Evolutionary conservation across 1,284 basidiomycete genomes (phyloP), one percentile per base, ranked within the genome.

Genomic region (Fomitopsis schrenkii): DNA sequence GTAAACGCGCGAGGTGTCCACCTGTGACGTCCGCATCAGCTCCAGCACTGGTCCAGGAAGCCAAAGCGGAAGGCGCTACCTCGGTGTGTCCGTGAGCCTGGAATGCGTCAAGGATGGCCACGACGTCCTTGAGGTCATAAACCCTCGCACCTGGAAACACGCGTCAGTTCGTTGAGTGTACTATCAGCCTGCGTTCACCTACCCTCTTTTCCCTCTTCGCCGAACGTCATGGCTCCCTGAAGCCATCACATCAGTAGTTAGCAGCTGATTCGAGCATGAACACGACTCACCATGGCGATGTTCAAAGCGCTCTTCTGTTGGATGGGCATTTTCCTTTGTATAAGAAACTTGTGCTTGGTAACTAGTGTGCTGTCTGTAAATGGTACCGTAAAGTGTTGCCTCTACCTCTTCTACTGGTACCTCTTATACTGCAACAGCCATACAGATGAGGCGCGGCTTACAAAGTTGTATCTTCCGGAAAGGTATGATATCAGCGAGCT

Each of bases 91-190:
- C 86, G 70, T 87, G 85, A 8, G 76, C 73, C 35, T 79, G 77
- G 71, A 87, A 86, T 33, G 80, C 77, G 65, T 86, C 81, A 30
- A 87, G 71, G 58, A 87, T 86, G 2, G 75, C 76, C 46, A 79
- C 77, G 28, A 83, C 77, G 14, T 80, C 79, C 61, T 80, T 74
- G 40, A 87, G 63, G 63, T 82, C 77, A 65, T 83, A 77, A 4
- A 86, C 80, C 3, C 84, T 79, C 3, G 81, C 79, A 50, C 74
- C 71, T 72, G 42, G 26, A 14, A 19, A 26, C 17, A 15, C 3
- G 3, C 30, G 30, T 33, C 4, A 33, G 30, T 7, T n/a, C 30
- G 7, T 33, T 33, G 30, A 7, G 30, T 33, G 30, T 7, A 33
- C 3, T 33, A 33, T 33, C 30, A 7, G 30, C 30, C 4, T 7